Percentiles rank a stretch among this genome's conserved stretches.
Conservation (phyloP, 352 stramenopile species). For the Phytophthora boehmeriae region DNA sequence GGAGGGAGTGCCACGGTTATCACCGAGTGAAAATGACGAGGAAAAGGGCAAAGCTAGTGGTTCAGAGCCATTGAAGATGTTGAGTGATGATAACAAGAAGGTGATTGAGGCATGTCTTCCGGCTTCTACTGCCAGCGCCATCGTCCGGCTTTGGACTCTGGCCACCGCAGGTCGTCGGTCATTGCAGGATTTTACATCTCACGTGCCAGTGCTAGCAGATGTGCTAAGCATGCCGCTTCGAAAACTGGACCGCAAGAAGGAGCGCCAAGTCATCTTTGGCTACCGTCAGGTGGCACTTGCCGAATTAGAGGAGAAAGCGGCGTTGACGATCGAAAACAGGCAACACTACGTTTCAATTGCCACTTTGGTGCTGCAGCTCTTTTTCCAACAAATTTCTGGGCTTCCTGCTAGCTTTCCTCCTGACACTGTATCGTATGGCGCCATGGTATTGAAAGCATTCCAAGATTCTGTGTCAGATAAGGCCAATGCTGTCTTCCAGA, state of each 20-base stretch:
- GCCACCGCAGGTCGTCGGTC: constrained; percentile 61
- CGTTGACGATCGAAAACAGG: constrained; percentile 11
- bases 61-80: constrained; percentile 23
- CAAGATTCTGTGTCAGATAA: constrained; percentile 38
- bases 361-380: constrained; percentile 53
- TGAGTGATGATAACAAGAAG: constrained; percentile 75
- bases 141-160: constrained; percentile 77
- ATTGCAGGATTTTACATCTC: constrained; percentile 62
- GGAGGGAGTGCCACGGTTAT: constrained; percentile 51
- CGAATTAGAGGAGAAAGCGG: constrained; percentile 42
- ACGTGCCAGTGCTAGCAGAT: constrained; percentile 60
- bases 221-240: constrained; percentile 76
- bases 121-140: constrained; percentile 46
- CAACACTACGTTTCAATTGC: constrained; percentile 30
- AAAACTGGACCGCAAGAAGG: constrained; percentile 85
- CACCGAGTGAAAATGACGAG: constrained; percentile 10
- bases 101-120: constrained; percentile 62
- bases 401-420: constrained; percentile 56
- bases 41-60: not conserved
- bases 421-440: constrained; percentile 36
- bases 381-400: constrained; percentile 72
- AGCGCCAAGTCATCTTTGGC: constrained; percentile 71
- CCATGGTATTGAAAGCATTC: constrained; percentile 55
- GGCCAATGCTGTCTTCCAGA: constrained; percentile 33
- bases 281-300: constrained; percentile 59